Conservation (phyloP, 805 yeast genomes). For the Wickerhamomyces pijperi region DNA sequence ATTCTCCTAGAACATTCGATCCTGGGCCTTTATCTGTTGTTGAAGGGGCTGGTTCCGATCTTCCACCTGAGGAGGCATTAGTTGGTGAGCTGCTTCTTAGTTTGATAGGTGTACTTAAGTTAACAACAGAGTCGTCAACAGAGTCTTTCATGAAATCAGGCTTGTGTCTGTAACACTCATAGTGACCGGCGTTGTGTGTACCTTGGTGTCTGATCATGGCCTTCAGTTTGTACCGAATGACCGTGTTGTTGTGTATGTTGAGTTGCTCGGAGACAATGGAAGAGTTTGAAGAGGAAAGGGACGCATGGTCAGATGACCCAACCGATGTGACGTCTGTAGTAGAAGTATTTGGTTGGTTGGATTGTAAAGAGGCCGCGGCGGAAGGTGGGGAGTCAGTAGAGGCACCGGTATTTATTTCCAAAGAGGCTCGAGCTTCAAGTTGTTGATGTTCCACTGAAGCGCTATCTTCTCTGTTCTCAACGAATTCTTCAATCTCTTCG, state of each 20-base stretch:
- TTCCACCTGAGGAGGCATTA: background rate
- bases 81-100: conserved; percentile 3
- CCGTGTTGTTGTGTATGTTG: conserved; percentile 16
- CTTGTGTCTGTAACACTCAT: conserved; percentile 77
- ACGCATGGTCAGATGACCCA: conserved; percentile 7
- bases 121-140: conserved; percentile 16
- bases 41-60: no score
- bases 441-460: background rate
- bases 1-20: background rate
- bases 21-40: no score
- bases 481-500: conserved; percentile 7
- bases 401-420: conserved; percentile 2
- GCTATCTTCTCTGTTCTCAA: conserved; percentile 8
- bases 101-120: conserved; percentile 20
- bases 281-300: conserved; percentile 16
- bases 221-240: conserved; percentile 43
- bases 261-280: conserved; percentile 11
- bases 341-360: background rate
- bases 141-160: conserved; percentile 35
- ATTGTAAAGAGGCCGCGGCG: background rate
- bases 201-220: conserved; percentile 83
- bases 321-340: conserved; percentile 1
- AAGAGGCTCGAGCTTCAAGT: conserved; percentile 3
- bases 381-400: conserved; percentile 5
- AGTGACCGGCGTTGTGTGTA: conserved; percentile 81